Evolutionary conservation across 108 stramenopile species (phyloP), one percentile per base, ranked within the genome.

Genomic region (Cyclotella atomus): DNA sequence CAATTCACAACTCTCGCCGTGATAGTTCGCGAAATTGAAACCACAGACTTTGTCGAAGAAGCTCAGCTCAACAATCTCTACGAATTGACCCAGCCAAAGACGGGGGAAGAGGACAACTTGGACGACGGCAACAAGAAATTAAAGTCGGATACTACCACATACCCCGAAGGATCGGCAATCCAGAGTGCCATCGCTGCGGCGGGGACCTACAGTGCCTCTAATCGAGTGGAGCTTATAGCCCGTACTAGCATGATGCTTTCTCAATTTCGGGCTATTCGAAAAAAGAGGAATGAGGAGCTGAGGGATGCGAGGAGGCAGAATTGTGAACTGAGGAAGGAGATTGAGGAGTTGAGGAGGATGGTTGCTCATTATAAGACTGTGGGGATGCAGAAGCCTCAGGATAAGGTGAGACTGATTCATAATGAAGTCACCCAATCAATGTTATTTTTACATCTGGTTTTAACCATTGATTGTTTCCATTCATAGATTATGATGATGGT

Each of bases 401-500:
- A 65, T 24, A 73, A 19, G 82, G 71, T 60, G 47, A 35, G 73
- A 34, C 17, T 24, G n/a, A 57, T 36, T 41, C 12, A 41, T 41
- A 12, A 41, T 41, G 38, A 9, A 12, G 7, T 41, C 9, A 41
- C 38, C 9, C 7, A 9, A 12, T 41, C 7, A 41, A 9, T 41
- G 38, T 7, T 41, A 41, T 9, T 12, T 41, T 12, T 9, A 9
- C 12, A 41, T 9, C 7, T 41, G 12, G 7, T 41, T 41, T 7
- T 12, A 41, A 9, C 7, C 38, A 9, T 41, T 1, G 17, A 47
- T 8, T 45, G 32, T 59, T 28, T 14, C 43, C 35, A 65, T 35
- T 34, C 1, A 20, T 49, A 91, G 86, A 75, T 92, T 50, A 90
- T 90, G 89, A 92, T 92, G 91, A 90, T 90, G 89, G 89, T 90